Conservation (phyloP, 345 rosid species). For the Excoecaria agallocha region DNA sequence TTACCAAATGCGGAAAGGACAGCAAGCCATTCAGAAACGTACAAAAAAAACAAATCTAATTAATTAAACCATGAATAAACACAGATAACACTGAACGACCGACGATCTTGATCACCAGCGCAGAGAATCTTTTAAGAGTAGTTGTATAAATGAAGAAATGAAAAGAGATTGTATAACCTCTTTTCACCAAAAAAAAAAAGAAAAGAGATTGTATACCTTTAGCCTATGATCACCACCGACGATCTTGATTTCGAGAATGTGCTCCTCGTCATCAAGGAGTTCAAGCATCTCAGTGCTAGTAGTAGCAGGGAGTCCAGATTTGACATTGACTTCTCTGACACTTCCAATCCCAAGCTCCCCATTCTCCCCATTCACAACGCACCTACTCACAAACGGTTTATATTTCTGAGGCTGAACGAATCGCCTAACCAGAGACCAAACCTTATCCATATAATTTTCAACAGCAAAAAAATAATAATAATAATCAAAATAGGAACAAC, state of each 20-base stretch:
- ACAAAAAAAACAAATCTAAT: neutral
- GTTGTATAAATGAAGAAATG: neutral
- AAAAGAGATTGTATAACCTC: no score
- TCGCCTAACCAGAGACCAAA: constrained; percentile 81
- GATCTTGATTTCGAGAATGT: constrained; percentile 73
- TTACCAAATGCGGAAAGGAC: neutral
- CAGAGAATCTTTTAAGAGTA: neutral
- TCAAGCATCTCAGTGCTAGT: constrained; percentile 77
- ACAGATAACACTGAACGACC: neutral
- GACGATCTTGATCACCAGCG: neutral
- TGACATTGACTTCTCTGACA: constrained; percentile 78
- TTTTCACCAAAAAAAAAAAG: no score
- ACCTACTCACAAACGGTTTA: constrained; percentile 73
- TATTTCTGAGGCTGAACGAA: constrained; percentile 82
- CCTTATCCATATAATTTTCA: constrained; percentile 35
- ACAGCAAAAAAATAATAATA: constrained; percentile 4
- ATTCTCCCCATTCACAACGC: constrained; percentile 64
- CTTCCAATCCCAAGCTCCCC: constrained; percentile 86
- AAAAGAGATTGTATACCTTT: constrained; percentile 53
- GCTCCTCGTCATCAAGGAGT: constrained; percentile 72
- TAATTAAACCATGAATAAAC: neutral
- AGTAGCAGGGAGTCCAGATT: constrained; percentile 80
- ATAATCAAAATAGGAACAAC: neutral
- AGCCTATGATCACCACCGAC: constrained; percentile 96
- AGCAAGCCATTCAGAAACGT: neutral